Base-by-base conservation (phyloP, 2,329 filamentous ascomycete genomes). In the Dothistroma pini region DNA sequence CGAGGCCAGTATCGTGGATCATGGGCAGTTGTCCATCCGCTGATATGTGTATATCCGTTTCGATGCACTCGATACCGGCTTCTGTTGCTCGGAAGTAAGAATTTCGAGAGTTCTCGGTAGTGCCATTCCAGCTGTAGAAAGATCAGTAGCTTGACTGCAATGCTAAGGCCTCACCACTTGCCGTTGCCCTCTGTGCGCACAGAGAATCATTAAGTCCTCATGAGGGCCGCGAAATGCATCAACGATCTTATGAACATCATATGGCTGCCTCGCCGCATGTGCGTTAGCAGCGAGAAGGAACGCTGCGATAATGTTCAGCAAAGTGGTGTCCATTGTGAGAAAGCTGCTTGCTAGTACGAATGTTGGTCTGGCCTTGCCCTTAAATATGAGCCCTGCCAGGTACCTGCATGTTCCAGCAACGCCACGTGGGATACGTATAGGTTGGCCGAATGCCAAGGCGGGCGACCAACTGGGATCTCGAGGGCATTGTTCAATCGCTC, bases 51-150 rank as follows among this genome's bases (percentile, higher is more conserved):
- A 66, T 62, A 44, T 66, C 64, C 10, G 64, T 61, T 32, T 66
- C 64, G 53, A 66, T 63, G 54, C 64, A 66, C 47, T 66, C 64
- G 32, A 44, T 14, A n/a, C 41, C 41, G 4, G 41, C 41, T 44
- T 19, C 41, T 44, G 41, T 44, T 44, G 65, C 65, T 16, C 65
- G 60, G 44, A 65, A 67, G 59, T 65, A 65, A 22, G 63, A 55
- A 55, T 67, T 63, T 25, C 63, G 49, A 19, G 65, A 65, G 50
- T 67, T 67, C 29, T 67, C 65, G n/a, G 65, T 52, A 2, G 65
- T 67, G 34, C 63, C 63, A 38, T 67, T 67, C 65, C 65, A 67
- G 29, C 60, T 66, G 51, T 25, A 21, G 21, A 4, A n/a, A 5
- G 14, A 8, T n/a, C 41, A 9, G 16, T 9, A 44, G 41, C 41